A percentile compares a stretch with the other conserved stretches of the same genome.
Evolutionary conservation across 2,329 filamentous ascomycete species (phyloP).

Genomic region (Epicoccum nigrum): DNA sequence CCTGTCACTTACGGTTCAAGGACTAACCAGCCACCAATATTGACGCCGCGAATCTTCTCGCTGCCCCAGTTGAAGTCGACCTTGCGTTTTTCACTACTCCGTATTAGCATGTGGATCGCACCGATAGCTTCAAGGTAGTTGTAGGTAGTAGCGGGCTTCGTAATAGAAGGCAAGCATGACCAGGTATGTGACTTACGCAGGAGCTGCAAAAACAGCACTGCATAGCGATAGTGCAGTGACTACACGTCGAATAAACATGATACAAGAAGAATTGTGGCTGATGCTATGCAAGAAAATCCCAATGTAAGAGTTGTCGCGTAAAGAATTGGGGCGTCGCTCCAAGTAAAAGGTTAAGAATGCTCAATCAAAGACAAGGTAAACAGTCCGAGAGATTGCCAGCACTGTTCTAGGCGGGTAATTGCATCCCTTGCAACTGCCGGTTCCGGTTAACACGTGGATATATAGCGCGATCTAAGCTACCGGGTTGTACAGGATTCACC

Average conservation of each 20-base stretch:
- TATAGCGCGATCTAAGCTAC: background rate
- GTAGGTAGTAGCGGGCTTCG: background rate
- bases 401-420: slow-evolving; percentile 1
- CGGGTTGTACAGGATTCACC: background rate
- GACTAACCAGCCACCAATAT: slow-evolving; percentile 59
- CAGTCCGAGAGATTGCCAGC: slow-evolving; percentile 1
- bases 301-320: slow-evolving; percentile 2
- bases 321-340: slow-evolving; percentile 12
- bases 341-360: slow-evolving; percentile 6
- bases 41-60: slow-evolving; percentile 58
- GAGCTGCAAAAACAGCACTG: slow-evolving; percentile 34
- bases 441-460: slow-evolving; percentile 6
- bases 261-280: slow-evolving; percentile 18
- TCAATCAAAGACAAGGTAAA: slow-evolving; percentile 2
- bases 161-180: background rate
- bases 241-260: slow-evolving; percentile 36
- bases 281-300: slow-evolving; percentile 11
- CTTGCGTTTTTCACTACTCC: slow-evolving; percentile 37
- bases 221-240: slow-evolving; percentile 32
- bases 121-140: background rate
- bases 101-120: slow-evolving; percentile 19
- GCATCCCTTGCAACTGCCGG: slow-evolving; percentile 11
- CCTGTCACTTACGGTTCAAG: slow-evolving; percentile 50
- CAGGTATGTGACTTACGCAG: slow-evolving; percentile 35
- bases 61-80: slow-evolving; percentile 57